Conservation (phyloP, 2,329 filamentous ascomycete genomes). For the Cytospora piceicola region DNA sequence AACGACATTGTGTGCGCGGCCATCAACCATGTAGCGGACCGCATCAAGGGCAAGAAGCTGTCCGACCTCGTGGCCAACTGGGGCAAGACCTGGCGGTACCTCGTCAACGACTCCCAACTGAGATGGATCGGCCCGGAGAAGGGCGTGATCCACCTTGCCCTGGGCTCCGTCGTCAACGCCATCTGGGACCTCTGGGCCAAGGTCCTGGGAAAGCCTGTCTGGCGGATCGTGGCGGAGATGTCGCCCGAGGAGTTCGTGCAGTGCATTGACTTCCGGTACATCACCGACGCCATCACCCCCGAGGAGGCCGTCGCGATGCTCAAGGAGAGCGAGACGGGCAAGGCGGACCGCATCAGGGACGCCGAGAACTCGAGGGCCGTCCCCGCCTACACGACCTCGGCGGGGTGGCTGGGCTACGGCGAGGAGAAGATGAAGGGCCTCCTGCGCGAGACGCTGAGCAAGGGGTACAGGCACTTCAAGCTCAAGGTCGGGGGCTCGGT, state of each 20-base stretch:
- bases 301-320: conserved; percentile 79
- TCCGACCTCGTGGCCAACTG: conserved; percentile 78
- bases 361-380: conserved; percentile 76
- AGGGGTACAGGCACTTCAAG: conserved; percentile 87
- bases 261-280: conserved; percentile 94
- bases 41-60: conserved; percentile 75
- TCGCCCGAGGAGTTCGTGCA: conserved; percentile 81
- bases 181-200: conserved; percentile 98
- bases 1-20: conserved; percentile 91
- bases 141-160: conserved; percentile 88
- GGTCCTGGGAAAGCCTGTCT: conserved; percentile 81
- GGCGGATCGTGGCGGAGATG: conserved; percentile 90
- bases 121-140: conserved; percentile 96
- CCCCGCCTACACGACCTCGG: conserved; percentile 87
- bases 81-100: conserved; percentile 87
- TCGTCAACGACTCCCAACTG: conserved; percentile 88
- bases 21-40: conserved; percentile 76
- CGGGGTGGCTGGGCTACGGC: conserved; percentile 89
- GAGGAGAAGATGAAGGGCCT: conserved; percentile 83
- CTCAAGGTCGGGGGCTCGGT: conserved; percentile 81
- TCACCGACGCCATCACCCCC: conserved; percentile 88
- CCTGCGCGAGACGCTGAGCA: conserved; percentile 71
- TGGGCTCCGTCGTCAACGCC: conserved; percentile 87
- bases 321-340: conserved; percentile 66
- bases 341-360: conserved; percentile 72